These are phyloP conservation scores for Penicillium salamii DNA, from an alignment of 495 filamentous ascomycete genomes.

Conservation along the genomic window DNA sequence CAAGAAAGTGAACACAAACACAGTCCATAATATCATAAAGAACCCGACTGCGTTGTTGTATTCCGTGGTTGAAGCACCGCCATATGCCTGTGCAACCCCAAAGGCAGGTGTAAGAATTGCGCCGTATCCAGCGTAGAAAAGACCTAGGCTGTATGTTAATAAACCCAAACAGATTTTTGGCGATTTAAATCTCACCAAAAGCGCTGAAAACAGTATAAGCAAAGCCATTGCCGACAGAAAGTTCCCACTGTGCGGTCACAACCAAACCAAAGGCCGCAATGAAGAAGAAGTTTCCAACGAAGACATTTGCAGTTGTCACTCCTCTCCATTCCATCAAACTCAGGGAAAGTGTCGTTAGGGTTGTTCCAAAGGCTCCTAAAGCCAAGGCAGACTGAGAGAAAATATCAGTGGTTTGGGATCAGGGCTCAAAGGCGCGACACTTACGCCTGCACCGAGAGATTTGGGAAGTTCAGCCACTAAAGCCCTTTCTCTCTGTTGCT, in stretches of 20 bases:
- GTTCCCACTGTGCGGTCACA: conserved; percentile 50
- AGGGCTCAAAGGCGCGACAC: background rate
- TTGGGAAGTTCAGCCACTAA: too few relatives aligned
- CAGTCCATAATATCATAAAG: conserved; percentile 48
- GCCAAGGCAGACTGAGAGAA: conserved; percentile 38
- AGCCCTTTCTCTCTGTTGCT: too few relatives aligned
- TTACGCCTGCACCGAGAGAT: background rate
- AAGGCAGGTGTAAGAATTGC: conserved; percentile 38
- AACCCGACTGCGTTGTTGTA: conserved; percentile 47
- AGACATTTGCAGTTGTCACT: conserved; percentile 44
- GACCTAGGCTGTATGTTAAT: conserved; percentile 12
- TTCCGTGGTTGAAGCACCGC: conserved; percentile 25
- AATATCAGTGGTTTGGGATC: too few relatives aligned
- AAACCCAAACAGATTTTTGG: too few relatives aligned
- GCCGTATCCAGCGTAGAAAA: conserved; percentile 46
- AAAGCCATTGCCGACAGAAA: conserved; percentile 47
- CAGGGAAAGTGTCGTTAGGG: conserved; percentile 47
- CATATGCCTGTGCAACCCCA: conserved; percentile 41
- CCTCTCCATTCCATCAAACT: conserved; percentile 50
- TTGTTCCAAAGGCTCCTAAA: conserved; percentile 50
- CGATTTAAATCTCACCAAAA: conserved; percentile 29
- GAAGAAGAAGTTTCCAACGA: conserved; percentile 51
- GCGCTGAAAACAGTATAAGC: conserved; percentile 51
- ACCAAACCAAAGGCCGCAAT: conserved; percentile 48
- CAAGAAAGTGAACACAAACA: conserved; percentile 46